Percentiles rank a stretch among this genome's conserved stretches.
These are phyloP conservation scores for Danielia reshetovae DNA, from an alignment of 805 yeast genomes.

Conservation along the genomic window DNA sequence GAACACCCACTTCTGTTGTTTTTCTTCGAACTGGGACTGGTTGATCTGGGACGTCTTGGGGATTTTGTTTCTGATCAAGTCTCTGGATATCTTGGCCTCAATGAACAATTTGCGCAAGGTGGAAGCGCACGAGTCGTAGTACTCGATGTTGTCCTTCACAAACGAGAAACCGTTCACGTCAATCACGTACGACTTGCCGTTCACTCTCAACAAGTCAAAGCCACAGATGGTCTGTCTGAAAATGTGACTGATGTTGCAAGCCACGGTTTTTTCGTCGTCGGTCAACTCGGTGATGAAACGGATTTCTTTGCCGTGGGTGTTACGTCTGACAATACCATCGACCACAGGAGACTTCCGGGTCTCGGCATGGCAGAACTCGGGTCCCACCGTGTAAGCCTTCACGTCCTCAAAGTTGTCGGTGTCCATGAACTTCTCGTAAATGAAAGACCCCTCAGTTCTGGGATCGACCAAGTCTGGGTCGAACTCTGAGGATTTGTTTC, in stretches of 20 bases:
- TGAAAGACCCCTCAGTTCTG: slow-evolving; percentile 84
- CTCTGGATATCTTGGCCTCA: slow-evolving; percentile 44
- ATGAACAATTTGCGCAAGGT: slow-evolving; percentile 73
- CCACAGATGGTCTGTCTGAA: slow-evolving; percentile 97
- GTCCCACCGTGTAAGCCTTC: slow-evolving; percentile 96
- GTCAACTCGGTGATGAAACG: slow-evolving; percentile 81
- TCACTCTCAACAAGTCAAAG: slow-evolving; percentile 85
- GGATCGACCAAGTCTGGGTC: slow-evolving; percentile 75
- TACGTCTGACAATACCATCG: slow-evolving; percentile 97
- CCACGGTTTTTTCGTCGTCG: slow-evolving; percentile 74
- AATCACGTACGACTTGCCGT: slow-evolving; percentile 85
- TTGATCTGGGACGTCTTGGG: slow-evolving; percentile 33
- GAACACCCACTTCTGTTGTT: slow-evolving; percentile 91
- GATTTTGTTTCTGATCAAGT: slow-evolving; percentile 34
- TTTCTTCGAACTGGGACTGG: slow-evolving; percentile 47
- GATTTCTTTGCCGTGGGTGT: slow-evolving; percentile 95
- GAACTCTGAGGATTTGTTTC: slow-evolving; percentile 93
- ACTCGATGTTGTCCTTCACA: slow-evolving; percentile 84
- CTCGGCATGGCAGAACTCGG: slow-evolving; percentile 90
- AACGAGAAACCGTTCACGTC: slow-evolving; percentile 98
- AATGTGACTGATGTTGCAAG: slow-evolving; percentile 64
- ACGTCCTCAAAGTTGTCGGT: slow-evolving; percentile 98
- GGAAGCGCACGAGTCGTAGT: slow-evolving; percentile 78
- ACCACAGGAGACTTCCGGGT: slow-evolving; percentile 98
- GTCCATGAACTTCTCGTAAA: slow-evolving; percentile 94